Conservation (phyloP, 2,329 filamentous ascomycete species). For the Lachnellula hyalina region DNA sequence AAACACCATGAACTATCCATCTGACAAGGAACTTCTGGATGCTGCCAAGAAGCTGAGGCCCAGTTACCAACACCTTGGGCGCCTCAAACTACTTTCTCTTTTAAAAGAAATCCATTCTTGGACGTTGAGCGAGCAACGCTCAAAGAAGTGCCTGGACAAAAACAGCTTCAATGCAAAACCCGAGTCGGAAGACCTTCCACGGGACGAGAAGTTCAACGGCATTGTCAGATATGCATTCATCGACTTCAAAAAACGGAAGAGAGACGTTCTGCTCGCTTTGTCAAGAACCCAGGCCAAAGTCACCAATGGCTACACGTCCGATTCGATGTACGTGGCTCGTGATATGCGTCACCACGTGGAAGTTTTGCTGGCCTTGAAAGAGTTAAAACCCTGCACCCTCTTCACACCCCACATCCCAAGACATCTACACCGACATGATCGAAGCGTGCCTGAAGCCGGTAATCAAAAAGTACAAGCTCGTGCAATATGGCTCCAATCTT, state of each 20-base stretch:
- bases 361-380: constrained; percentile 2
- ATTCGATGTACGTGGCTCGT: not conserved
- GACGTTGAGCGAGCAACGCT: constrained; percentile 4
- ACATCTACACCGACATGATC: not conserved
- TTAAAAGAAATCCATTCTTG: not conserved
- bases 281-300: not conserved
- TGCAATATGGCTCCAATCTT: constrained; percentile 4
- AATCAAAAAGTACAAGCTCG: constrained; percentile 3
- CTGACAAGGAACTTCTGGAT: not conserved
- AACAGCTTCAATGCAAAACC: not conserved
- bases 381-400: constrained; percentile 2
- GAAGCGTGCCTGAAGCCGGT: constrained; percentile 2
- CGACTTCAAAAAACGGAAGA: not conserved
- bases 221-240: not conserved
- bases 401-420: not conserved
- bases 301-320: not conserved
- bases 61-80: not conserved
- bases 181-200: not conserved
- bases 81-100: not conserved
- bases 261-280: constrained; percentile 1
- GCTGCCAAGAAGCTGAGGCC: not conserved
- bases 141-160: constrained; percentile 1
- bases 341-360: constrained; percentile 5
- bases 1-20: not conserved
- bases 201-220: not conserved